Base-by-base conservation (phyloP, 2,329 filamentous ascomycete genomes). In the Bertia moriformis region DNA sequence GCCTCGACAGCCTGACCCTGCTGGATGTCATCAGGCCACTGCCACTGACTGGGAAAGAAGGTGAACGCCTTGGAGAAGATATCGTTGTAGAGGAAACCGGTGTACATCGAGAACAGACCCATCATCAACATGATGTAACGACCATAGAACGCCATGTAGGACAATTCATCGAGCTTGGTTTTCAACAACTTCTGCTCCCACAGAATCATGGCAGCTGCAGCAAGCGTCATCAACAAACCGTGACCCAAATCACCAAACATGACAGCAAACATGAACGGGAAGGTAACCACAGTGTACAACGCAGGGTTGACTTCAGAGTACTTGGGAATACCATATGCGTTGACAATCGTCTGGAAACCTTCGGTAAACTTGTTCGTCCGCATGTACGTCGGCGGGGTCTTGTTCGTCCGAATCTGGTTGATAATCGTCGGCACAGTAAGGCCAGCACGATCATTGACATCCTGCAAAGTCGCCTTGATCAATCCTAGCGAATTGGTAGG, bases 221-320 rank as follows among this genome's bases (percentile, higher is more conserved):
- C 83, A 41, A 75, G 56, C 33, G 89, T 70, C 83, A 98, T 93
- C 58, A 98, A 83, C 47, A 80, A 60, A 47, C 89, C 91, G 54
- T 98, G 91, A 39, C 91, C 93, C 42, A 94, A 80, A 61, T 98
- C 91, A 67, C 91, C 93, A 56, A 98, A 98, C 91, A 98, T 98
- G 73, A 98, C 91, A 38, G 91, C 91, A 56, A 98, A 98, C 45
- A 98, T 69, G 69, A 98, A 98, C n/a, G 93, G 91, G 62, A 98
- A 98, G 4, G 91, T 98, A 46, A 98, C 80, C 48, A 96, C 87
- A 39, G 93, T 91, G 27, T 89, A 89, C 17, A 98, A 71, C 44
- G 87, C 89, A 41, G 91, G 91, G 62, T 98, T 98, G 58, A 95
- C 83, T 63, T 98, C 91, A 49, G 83, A 83, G 62, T 98, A 98